A percentile compares a stretch with the other conserved stretches of the same genome.
phyloP scores from a whole-genome alignment of 1,284 basidiomycete species.

The Sphaerobolus stellatus region DNA sequence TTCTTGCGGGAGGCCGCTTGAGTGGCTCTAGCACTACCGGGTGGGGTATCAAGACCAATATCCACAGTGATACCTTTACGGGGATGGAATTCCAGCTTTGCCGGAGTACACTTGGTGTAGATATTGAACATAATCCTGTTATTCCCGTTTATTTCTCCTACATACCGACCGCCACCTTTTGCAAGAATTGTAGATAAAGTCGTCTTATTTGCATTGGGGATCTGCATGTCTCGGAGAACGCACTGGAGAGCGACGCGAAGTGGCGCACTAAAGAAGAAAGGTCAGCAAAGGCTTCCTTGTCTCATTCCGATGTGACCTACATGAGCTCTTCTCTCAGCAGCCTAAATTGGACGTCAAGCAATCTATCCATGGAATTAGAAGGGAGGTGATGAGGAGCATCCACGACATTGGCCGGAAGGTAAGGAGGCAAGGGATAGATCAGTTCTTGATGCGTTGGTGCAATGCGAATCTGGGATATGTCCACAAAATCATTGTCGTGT shows the following conservation, averaged over 20 bases:
- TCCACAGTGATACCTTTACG: conserved; percentile 48
- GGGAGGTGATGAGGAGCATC: conserved; percentile 61
- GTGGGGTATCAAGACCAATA: conserved; percentile 48
- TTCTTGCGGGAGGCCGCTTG: conserved; percentile 33
- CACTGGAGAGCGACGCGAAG: conserved; percentile 49
- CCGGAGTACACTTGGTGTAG: conserved; percentile 41
- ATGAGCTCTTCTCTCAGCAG: conserved; percentile 67
- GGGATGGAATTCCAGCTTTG: conserved; percentile 38
- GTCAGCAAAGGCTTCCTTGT: conserved; percentile 22
- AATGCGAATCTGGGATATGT: conserved; percentile 57
- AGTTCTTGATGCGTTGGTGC: conserved; percentile 66
- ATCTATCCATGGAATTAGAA: conserved; percentile 52
- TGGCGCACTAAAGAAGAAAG: conserved; percentile 41
- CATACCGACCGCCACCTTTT: conserved; percentile 24
- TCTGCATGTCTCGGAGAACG: conserved; percentile 43
- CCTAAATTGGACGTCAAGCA: conserved; percentile 71
- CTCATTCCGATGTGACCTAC: conserved; percentile 35
- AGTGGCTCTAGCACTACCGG: conserved; percentile 48
- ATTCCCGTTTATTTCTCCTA: conserved; percentile 30
- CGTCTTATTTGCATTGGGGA: conserved; percentile 15
- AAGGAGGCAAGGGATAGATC: conserved; percentile 43
- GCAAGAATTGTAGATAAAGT: conserved; percentile 16
- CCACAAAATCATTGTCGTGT: conserved; percentile 63
- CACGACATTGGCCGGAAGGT: conserved; percentile 56
- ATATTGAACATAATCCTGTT: conserved; percentile 55